Conservation (phyloP, 176 grass and related monocot genomes). For the Dactylis glomerata region DNA sequence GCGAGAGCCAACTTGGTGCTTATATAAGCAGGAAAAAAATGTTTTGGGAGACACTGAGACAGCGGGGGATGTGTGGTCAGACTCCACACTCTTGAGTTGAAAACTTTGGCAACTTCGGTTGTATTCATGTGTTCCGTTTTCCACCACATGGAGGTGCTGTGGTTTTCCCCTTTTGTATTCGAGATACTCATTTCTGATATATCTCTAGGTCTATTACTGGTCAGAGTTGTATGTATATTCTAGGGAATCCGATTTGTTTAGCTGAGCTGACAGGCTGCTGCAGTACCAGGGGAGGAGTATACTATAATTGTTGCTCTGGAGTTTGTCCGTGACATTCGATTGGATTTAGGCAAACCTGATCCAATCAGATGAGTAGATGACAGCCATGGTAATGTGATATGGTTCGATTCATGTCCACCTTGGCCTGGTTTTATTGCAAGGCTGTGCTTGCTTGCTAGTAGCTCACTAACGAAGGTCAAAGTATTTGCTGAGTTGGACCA, state of each 20-base stretch:
- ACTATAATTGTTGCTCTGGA: slow-evolving; percentile 4
- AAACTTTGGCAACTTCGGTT: slow-evolving; percentile 33
- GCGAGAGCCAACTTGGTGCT: slow-evolving; percentile 28
- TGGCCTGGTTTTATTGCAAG: slow-evolving; percentile 13
- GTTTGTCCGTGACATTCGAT: slow-evolving; percentile 12
- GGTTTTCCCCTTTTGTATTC: neutral
- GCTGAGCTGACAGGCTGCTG: slow-evolving; percentile 24
- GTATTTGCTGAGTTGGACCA: slow-evolving; percentile 29
- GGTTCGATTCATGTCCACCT: slow-evolving; percentile 24
- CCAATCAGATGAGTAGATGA: slow-evolving; percentile 25
- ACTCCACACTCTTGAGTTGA: slow-evolving; percentile 45
- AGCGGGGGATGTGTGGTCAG: slow-evolving; percentile 28
- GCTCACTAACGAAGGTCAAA: slow-evolving; percentile 16
- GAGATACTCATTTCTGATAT: neutral
- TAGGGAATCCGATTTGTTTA: neutral
- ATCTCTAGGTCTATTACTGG: neutral
- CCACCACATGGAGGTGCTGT: slow-evolving; percentile 22
- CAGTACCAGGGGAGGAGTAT: neutral
- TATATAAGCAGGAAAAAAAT: slow-evolving; percentile 17
- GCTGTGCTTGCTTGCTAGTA: slow-evolving; percentile 24
- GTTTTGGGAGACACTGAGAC: neutral
- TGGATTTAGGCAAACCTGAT: slow-evolving; percentile 8
- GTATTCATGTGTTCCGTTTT: slow-evolving; percentile 41
- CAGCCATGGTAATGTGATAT: slow-evolving; percentile 20
- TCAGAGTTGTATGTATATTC: neutral